Evolutionary conservation across 768 basidiomycete genomes (phyloP).

Genomic region (Pleurotus djamor): DNA sequence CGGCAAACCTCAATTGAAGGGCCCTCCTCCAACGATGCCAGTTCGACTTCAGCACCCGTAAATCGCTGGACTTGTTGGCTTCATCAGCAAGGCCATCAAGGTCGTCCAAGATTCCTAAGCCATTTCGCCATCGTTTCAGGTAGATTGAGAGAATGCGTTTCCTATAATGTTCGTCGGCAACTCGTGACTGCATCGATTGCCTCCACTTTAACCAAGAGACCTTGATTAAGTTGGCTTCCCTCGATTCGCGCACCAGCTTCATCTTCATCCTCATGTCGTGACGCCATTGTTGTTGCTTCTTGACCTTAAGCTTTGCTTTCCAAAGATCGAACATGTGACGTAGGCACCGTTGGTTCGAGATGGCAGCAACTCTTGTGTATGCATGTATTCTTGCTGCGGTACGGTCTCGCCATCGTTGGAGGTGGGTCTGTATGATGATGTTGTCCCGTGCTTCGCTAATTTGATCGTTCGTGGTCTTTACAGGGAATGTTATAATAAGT

Average conservation of each 20-base stretch:
- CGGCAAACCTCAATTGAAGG: conserved; percentile 39
- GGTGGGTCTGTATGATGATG: conserved; percentile 52
- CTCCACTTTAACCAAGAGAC: conserved; percentile 71
- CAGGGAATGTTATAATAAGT: conserved; percentile 8
- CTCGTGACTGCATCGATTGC: conserved; percentile 46
- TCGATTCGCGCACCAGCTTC: conserved; percentile 55
- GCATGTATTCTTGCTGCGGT: conserved; percentile 32
- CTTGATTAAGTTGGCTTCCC: conserved; percentile 49
- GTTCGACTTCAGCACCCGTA: conserved; percentile 30
- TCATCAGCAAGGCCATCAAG: conserved; percentile 51
- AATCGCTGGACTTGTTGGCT: conserved; percentile 34
- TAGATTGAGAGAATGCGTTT: conserved; percentile 39
- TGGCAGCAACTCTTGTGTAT: conserved; percentile 36
- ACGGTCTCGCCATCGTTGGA: conserved; percentile 61
- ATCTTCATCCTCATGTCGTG: conserved; percentile 72
- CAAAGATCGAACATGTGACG: conserved; percentile 45
- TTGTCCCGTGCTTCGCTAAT: conserved; percentile 67
- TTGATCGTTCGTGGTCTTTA: conserved; percentile 72
- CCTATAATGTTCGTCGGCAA: conserved; percentile 51
- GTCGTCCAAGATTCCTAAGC: conserved; percentile 33
- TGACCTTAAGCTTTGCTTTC: conserved; percentile 52
- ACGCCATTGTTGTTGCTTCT: conserved; percentile 59
- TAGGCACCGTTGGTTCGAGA: conserved; percentile 44
- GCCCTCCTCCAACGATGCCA: conserved; percentile 62
- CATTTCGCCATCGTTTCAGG: conserved; percentile 53